Conservation (phyloP, 2,329 filamentous ascomycete genomes). For the Ilyonectria mors-panacis region DNA sequence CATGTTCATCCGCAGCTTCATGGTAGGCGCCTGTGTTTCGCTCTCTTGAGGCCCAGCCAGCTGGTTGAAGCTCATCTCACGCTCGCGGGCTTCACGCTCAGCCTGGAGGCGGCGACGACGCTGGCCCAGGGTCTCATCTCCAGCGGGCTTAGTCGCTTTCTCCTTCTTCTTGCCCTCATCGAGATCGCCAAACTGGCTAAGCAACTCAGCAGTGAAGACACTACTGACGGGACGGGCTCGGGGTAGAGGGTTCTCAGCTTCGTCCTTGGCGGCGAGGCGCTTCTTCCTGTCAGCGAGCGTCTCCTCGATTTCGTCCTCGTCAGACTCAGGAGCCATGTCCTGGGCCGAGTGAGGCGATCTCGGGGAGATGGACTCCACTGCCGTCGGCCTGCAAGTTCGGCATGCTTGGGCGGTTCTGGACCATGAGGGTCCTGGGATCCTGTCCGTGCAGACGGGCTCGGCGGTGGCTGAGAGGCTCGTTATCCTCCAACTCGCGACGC, state of each 20-base stretch:
- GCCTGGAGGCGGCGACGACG: constrained; percentile 81
- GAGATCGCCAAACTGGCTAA: constrained; percentile 73
- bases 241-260: constrained; percentile 62
- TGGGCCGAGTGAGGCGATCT: constrained; percentile 42
- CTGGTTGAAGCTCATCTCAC: constrained; percentile 63
- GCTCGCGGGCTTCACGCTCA: constrained; percentile 74
- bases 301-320: constrained; percentile 73
- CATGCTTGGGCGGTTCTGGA: constrained; percentile 60
- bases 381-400: constrained; percentile 57
- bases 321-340: constrained; percentile 58
- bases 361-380: constrained; percentile 38
- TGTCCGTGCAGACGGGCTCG: constrained; percentile 81
- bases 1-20: constrained; percentile 64
- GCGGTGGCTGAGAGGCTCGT: constrained; percentile 86
- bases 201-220: constrained; percentile 78
- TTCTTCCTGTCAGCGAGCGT: constrained; percentile 77
- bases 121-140: constrained; percentile 85
- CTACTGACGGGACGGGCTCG: constrained; percentile 72
- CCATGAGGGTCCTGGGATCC: constrained; percentile 60
- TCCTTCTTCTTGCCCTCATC: constrained; percentile 63
- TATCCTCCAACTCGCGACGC: constrained; percentile 88
- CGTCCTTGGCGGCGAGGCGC: constrained; percentile 73
- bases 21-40: constrained; percentile 18
- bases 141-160: constrained; percentile 57
- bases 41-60: constrained; percentile 33